Conservation (phyloP, 768 basidiomycete species). For the Royoungia palumana region DNA sequence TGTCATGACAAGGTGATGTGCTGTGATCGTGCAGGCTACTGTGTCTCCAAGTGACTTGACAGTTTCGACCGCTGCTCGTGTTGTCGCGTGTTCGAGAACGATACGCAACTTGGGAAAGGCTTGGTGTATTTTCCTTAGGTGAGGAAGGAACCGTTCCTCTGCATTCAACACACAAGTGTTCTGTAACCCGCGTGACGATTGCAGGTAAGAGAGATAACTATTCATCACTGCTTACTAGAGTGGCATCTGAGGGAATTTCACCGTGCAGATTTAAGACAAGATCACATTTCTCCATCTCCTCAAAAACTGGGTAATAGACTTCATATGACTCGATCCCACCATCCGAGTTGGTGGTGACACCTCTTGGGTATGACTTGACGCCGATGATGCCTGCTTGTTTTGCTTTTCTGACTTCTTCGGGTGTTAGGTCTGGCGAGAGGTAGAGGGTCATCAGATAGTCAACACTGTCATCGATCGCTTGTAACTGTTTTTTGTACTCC, state of each 20-base stretch:
- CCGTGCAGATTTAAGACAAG: conserved; percentile 98
- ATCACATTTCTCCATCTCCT: conserved; percentile 87
- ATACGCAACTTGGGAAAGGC: conserved; percentile 89
- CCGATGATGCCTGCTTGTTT: conserved; percentile 79
- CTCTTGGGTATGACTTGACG: conserved; percentile 95
- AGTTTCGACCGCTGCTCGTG: conserved; percentile 82
- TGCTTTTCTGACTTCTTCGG: conserved; percentile 87
- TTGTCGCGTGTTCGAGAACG: conserved; percentile 96
- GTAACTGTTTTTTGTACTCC: conserved; percentile 71
- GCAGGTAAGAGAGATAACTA: neutral
- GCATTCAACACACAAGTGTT: conserved; percentile 94
- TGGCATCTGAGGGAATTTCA: conserved; percentile 87
- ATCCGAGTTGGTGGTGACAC: conserved; percentile 96
- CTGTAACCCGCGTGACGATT: conserved; percentile 34
- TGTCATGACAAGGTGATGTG: conserved; percentile 90
- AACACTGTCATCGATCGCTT: conserved; percentile 69
- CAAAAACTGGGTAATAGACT: conserved; percentile 88
- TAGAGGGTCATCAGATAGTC: conserved; percentile 97
- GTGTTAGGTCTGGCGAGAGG: conserved; percentile 86
- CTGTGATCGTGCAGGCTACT: conserved; percentile 95
- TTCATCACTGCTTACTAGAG: conserved; percentile 39
- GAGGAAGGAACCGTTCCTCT: conserved; percentile 84
- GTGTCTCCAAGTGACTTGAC: conserved; percentile 76
- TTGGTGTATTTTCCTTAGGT: conserved; percentile 75
- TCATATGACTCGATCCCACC: conserved; percentile 96